A percentile compares a stretch with the other conserved stretches of the same genome.
Evolutionary conservation across 306 rosid genomes (phyloP).

Genomic region (Casuarina glauca): DNA sequence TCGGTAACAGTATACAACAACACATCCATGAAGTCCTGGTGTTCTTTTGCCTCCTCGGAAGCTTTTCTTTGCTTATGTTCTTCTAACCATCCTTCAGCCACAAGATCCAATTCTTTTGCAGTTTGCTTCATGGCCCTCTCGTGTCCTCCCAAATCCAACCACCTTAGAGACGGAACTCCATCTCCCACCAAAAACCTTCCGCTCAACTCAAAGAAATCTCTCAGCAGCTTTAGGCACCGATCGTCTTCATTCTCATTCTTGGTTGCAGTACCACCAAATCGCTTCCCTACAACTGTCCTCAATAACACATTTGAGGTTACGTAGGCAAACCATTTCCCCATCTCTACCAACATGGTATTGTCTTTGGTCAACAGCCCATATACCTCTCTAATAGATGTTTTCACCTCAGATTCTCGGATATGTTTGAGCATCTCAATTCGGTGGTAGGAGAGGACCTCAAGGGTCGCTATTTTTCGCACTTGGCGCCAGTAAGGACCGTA

Average conservation of each 20-base stretch:
- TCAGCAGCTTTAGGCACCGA: constrained; percentile 4
- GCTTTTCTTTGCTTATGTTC: constrained; percentile 35
- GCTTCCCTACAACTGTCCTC: constrained; percentile 33
- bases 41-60: background rate
- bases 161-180: constrained; percentile 40
- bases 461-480: constrained; percentile 32
- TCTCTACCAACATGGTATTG: constrained; percentile 23
- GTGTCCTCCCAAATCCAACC: constrained; percentile 45
- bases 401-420: constrained; percentile 27
- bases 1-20: constrained; percentile 30
- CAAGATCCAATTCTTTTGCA: constrained; percentile 27
- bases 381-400: constrained; percentile 19
- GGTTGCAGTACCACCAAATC: background rate
- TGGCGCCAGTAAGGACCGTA: constrained; percentile 50
- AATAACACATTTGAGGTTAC: constrained; percentile 31
- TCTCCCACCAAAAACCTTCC: constrained; percentile 35
- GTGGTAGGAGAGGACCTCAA: constrained; percentile 22
- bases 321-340: constrained; percentile 44
- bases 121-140: constrained; percentile 41
- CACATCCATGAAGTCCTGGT: constrained; percentile 46
- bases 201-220: constrained; percentile 14
- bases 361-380: background rate
- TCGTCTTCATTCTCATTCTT: constrained; percentile 14
- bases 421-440: constrained; percentile 25
- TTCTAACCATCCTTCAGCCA: constrained; percentile 26